phyloP scores from a whole-genome alignment of 768 basidiomycete genomes.

The Amanita rubescens region DNA sequence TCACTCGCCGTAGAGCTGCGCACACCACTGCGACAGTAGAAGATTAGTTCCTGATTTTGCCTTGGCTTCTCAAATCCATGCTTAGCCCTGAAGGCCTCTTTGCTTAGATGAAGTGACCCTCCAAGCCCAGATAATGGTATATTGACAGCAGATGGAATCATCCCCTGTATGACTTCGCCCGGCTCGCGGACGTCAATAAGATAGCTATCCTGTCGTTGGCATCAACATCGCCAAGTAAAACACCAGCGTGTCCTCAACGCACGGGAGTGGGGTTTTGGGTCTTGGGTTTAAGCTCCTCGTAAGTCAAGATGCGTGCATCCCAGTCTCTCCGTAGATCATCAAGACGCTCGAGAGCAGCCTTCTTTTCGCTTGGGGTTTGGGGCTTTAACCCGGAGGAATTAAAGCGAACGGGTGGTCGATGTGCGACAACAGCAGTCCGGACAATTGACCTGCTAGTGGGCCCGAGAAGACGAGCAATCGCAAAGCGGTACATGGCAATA shows the following conservation, averaged over 20 bases:
- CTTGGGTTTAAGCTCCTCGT: slow-evolving; percentile 75
- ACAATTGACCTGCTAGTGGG: slow-evolving; percentile 8
- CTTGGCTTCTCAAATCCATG: slow-evolving; percentile 72
- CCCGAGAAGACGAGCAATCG: slow-evolving; percentile 18
- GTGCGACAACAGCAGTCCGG: background rate
- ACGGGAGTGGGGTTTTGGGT: slow-evolving; percentile 72
- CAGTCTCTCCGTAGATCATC: slow-evolving; percentile 61
- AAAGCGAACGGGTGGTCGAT: slow-evolving; percentile 16
- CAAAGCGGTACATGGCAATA: slow-evolving; percentile 22
- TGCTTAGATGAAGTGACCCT: slow-evolving; percentile 50
- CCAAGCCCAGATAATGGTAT: slow-evolving; percentile 77
- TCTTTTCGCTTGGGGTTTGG: slow-evolving; percentile 17
- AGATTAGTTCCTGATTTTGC: slow-evolving; percentile 67
- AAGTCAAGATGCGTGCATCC: slow-evolving; percentile 65
- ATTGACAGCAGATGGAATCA: slow-evolving; percentile 89
- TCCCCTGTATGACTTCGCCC: slow-evolving; percentile 84
- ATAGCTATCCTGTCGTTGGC: slow-evolving; percentile 48
- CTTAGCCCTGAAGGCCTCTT: slow-evolving; percentile 50
- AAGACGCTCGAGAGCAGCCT: slow-evolving; percentile 25
- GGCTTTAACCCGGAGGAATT: slow-evolving; percentile 27
- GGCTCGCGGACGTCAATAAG: slow-evolving; percentile 91
- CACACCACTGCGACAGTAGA: slow-evolving; percentile 88
- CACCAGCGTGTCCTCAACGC: slow-evolving; percentile 11
- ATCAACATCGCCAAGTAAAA: slow-evolving; percentile 8
- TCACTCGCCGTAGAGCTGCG: slow-evolving; percentile 79